Percentiles rank a stretch among this genome's conserved stretches.
These are phyloP conservation scores for Olyra latifolia DNA, from an alignment of 176 grass and related monocot species.

Conservation along the genomic window DNA sequence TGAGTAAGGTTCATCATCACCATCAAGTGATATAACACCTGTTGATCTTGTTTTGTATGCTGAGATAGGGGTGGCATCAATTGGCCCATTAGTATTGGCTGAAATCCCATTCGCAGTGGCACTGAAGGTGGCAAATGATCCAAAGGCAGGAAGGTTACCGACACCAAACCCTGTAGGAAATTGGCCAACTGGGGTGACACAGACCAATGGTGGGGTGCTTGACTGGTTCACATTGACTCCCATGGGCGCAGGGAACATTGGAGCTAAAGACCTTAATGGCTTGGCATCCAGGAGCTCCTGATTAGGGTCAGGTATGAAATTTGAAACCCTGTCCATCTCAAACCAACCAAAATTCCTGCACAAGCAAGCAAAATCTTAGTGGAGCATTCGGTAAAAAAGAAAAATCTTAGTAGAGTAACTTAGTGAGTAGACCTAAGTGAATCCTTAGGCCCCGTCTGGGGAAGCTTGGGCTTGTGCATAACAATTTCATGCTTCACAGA, in stretches of 20 bases:
- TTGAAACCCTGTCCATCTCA: slow-evolving; percentile 47
- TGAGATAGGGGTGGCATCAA: slow-evolving; percentile 79
- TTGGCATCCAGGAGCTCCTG: slow-evolving; percentile 79
- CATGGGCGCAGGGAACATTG: slow-evolving; percentile 89
- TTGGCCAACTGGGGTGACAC: slow-evolving; percentile 67
- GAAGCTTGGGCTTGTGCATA: not conserved
- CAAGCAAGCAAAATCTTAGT: slow-evolving; percentile 24
- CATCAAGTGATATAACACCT: slow-evolving; percentile 24
- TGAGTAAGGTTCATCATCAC: slow-evolving; percentile 46
- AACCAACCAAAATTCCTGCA: slow-evolving; percentile 27
- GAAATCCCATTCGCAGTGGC: slow-evolving; percentile 39
- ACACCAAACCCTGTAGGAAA: slow-evolving; percentile 45
- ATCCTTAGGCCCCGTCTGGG: not conserved
- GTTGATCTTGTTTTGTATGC: slow-evolving; percentile 57
- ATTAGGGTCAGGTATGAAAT: slow-evolving; percentile 53
- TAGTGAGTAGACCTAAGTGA: slow-evolving; percentile 5
- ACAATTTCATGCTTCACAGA: not conserved
- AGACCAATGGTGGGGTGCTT: slow-evolving; percentile 67
- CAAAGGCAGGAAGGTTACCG: slow-evolving; percentile 39
- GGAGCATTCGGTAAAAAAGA: not conserved
- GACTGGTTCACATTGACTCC: slow-evolving; percentile 74
- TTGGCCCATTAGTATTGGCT: slow-evolving; percentile 48
- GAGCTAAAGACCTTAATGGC: slow-evolving; percentile 81
- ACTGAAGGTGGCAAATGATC: slow-evolving; percentile 26
- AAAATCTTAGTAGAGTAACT: slow-evolving; percentile 11